These are phyloP conservation scores for Penicillium sumatraense DNA, from an alignment of 2,329 filamentous ascomycete genomes.

Conservation along the genomic window DNA sequence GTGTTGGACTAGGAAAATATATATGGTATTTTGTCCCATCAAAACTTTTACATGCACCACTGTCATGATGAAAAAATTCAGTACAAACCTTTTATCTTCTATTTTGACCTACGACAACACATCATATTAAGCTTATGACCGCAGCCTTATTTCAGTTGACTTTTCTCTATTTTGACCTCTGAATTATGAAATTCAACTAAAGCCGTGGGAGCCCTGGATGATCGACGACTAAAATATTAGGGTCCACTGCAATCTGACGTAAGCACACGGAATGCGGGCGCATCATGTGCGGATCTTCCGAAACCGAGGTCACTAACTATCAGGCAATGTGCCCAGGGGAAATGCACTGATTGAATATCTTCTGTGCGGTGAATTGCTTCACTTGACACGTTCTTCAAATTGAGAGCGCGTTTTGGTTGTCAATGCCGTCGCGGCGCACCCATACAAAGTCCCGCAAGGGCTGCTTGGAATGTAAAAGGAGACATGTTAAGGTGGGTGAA, in stretches of 20 bases:
- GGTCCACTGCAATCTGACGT: neutral
- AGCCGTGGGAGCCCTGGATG: neutral
- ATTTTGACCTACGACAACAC: too few species aligned
- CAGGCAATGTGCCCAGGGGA: neutral
- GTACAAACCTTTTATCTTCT: too few species aligned
- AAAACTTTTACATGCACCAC: too few species aligned
- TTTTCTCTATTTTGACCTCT: too few species aligned
- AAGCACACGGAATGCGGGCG: neutral
- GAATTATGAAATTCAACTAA: too few species aligned
- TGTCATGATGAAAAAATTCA: too few species aligned
- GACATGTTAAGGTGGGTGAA: constrained; percentile 43
- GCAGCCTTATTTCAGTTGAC: too few species aligned
- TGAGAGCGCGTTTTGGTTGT: too few species aligned
- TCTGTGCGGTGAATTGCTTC: neutral
- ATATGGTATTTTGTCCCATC: too few species aligned
- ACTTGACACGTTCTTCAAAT: neutral
- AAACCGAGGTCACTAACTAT: neutral
- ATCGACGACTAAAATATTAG: constrained; percentile 1
- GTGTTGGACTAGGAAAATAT: too few species aligned
- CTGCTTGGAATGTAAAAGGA: constrained; percentile 44
- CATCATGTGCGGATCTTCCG: neutral
- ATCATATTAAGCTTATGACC: too few species aligned
- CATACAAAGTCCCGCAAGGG: constrained; percentile 48
- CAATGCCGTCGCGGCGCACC: constrained; percentile 38
- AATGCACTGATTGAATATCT: neutral